Conservation (phyloP, 2,329 filamentous ascomycete species). For the Fusarium robinianum region DNA sequence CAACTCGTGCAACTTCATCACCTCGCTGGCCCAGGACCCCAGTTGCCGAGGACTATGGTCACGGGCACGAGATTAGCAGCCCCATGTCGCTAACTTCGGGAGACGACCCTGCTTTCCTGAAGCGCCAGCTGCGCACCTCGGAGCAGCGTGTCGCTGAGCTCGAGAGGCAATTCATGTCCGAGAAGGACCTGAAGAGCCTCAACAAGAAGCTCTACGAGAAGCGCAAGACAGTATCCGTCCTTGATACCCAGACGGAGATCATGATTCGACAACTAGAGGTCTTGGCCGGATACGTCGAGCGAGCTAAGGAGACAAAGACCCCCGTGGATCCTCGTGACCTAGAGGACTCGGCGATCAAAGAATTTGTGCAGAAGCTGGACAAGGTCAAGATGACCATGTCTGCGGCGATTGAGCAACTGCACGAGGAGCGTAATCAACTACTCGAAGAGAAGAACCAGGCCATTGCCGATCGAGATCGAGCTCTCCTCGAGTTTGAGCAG, state of each 20-base stretch:
- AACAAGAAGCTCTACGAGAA: slow-evolving; percentile 91
- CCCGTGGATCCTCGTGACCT: slow-evolving; percentile 80
- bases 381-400: slow-evolving; percentile 64
- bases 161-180: slow-evolving; percentile 72
- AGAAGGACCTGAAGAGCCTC: slow-evolving; percentile 71
- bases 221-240: slow-evolving; percentile 89
- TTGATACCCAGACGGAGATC: slow-evolving; percentile 94
- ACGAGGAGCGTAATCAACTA: slow-evolving; percentile 76
- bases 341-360: slow-evolving; percentile 88
- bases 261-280: slow-evolving; percentile 91
- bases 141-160: slow-evolving; percentile 87
- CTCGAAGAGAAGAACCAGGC: slow-evolving; percentile 84
- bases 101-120: slow-evolving; percentile 70
- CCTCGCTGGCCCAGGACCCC: slow-evolving; percentile 73
- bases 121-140: slow-evolving; percentile 77
- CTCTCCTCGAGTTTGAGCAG: slow-evolving; percentile 93
- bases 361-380: slow-evolving; percentile 78
- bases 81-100: slow-evolving; percentile 67
- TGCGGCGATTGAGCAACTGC: slow-evolving; percentile 61
- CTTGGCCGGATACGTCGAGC: slow-evolving; percentile 84
- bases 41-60: slow-evolving; percentile 57
- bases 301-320: slow-evolving; percentile 79
- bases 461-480: slow-evolving; percentile 85
- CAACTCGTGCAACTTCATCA: slow-evolving; percentile 66
- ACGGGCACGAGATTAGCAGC: slow-evolving; percentile 69